Evolutionary conservation across 176 grass and related monocot genomes (phyloP), one percentile per base, ranked within the genome.

Genomic region (Oryza officinalis): DNA sequence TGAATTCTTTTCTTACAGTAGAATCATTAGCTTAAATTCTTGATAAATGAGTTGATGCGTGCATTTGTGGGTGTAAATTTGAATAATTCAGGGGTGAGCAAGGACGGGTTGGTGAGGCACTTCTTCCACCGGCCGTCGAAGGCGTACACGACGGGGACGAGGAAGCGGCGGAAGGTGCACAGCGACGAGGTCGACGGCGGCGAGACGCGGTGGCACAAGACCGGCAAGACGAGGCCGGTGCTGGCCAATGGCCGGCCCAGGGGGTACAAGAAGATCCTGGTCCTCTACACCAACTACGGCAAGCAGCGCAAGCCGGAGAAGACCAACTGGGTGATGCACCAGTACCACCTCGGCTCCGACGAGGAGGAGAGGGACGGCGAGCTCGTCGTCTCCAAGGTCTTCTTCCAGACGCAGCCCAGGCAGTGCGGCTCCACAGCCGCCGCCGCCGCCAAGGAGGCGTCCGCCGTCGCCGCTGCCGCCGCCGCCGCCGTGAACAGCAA

Each of bases 311-410:
- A 92, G 78, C 92, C 92, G 1, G 92, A 94, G 86, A 97, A 97
- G 77, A 97, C 94, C 23, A 94, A 92, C 75, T 94, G 94, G 94
- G 92, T 97, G 17, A 97, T 97, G 94, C 94, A 97, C 83, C 92
- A 97, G 81, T 94, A 97, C 66, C 94, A 97, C 86, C 85, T 97
- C 14, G 92, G 94, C 30, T 86, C 83, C 25, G 92, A 92, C 71
- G 90, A 97, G 77, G 92, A 97, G 72, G 94, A 97, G 84, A 87
- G 90, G 83, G 94, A 94, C 73, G 94, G 94, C 10, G 94, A 97
- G 87, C 89, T 97, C 45, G 92, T 97, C 44, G 91, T 97, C 30
- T 97, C 94, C 65, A 97, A 97, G 82, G 87, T 97, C 26, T 97
- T 97, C 85, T 97, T 92, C 87, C 94, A 97, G 81, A 97, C 92